phyloP scores from a whole-genome alignment of 1,284 basidiomycete species.

The Dichomitus squalens region DNA sequence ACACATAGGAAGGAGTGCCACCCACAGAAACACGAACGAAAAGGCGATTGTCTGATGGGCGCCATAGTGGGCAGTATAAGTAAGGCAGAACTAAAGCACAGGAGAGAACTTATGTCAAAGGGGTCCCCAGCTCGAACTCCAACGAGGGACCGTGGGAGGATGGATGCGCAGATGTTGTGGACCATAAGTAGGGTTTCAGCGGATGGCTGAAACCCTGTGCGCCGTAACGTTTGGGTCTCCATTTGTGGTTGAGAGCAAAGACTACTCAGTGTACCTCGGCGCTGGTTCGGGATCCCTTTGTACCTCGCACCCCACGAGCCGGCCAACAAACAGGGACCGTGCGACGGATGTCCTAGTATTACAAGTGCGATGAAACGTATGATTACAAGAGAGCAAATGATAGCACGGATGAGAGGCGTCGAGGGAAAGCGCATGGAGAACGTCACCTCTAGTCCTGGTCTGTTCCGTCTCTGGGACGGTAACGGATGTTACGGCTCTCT shows the following conservation, averaged over 20 bases:
- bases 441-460: slow-evolving; percentile 55
- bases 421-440: not conserved
- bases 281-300: no score
- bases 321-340: no score
- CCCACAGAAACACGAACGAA: not conserved
- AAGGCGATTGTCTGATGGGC: not conserved
- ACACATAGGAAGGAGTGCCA: not conserved
- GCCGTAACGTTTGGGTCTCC: not conserved
- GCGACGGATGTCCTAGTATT: no score
- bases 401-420: not conserved
- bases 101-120: no score
- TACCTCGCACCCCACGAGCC: no score
- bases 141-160: not conserved
- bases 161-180: not conserved
- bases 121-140: no score
- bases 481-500: slow-evolving; percentile 75
- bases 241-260: no score
- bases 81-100: not conserved
- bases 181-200: slow-evolving; percentile 3
- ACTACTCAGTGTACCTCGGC: no score
- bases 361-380: not conserved
- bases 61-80: not conserved
- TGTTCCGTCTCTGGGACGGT: slow-evolving; percentile 76
- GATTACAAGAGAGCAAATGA: not conserved
- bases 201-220: not conserved